These are phyloP conservation scores for Camellia oleifera DNA, from an alignment of 179 eudicot species.

Conservation along the genomic window DNA sequence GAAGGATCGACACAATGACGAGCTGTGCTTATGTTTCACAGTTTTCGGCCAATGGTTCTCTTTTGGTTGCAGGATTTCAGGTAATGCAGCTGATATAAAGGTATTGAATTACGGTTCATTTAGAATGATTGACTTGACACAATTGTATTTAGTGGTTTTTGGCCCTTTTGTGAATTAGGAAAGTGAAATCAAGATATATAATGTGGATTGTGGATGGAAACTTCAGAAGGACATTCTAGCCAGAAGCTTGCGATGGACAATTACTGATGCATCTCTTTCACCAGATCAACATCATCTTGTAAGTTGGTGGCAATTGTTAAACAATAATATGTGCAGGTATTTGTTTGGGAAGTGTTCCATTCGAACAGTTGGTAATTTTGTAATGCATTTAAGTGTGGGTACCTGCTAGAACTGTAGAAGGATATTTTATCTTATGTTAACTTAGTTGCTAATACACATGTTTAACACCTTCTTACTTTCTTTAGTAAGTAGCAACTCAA, in stretches of 20 bases:
- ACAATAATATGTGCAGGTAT: background rate
- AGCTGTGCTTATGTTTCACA: conserved; percentile 84
- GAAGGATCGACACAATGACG: conserved; percentile 48
- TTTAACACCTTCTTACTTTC: background rate
- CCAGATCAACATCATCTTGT: conserved; percentile 78
- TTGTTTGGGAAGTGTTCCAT: background rate
- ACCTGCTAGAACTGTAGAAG: background rate
- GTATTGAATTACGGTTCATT: background rate
- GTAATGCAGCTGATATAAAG: conserved; percentile 25
- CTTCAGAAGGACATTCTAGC: conserved; percentile 69
- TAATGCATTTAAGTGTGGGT: background rate
- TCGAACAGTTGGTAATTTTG: background rate
- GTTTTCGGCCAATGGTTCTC: conserved; percentile 79
- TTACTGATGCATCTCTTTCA: conserved; percentile 83
- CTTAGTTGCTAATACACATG: background rate
- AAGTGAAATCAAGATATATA: conserved; percentile 67
- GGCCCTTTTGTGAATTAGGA: conserved; percentile 40
- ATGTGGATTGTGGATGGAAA: conserved; percentile 71
- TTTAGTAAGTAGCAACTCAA: background rate
- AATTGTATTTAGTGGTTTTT: background rate
- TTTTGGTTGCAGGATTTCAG: conserved; percentile 80
- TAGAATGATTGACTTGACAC: background rate
- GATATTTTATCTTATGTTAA: background rate
- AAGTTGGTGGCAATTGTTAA: conserved; percentile 32
- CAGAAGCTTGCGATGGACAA: conserved; percentile 81